phyloP scores from a whole-genome alignment of 2,329 filamentous ascomycete genomes.

The Aureobasidium namibiae region DNA sequence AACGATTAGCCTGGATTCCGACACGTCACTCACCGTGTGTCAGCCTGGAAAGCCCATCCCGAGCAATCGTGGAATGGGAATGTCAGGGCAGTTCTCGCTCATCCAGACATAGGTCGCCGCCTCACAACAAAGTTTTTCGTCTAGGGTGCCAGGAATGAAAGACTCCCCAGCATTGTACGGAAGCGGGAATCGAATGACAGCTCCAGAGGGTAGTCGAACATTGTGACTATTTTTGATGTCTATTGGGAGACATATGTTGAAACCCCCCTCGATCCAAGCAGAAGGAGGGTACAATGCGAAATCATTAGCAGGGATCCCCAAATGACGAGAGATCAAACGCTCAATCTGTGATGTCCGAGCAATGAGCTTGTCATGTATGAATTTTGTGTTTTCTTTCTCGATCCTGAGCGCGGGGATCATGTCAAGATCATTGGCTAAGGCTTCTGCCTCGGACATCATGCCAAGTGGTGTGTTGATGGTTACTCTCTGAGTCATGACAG shows the following conservation, averaged over 20 bases:
- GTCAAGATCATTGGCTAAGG: not conserved
- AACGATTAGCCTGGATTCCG: not conserved
- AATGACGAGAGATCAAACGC: not conserved
- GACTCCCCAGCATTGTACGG: conserved; percentile 24
- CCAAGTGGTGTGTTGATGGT: not conserved
- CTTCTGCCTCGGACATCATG: not conserved
- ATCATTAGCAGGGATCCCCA: not conserved
- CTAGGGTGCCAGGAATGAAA: conserved; percentile 30
- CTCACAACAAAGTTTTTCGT: conserved; percentile 37
- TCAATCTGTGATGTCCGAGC: not conserved
- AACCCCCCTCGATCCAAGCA: conserved; percentile 16
- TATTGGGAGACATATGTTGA: not conserved
- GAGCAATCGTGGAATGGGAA: conserved; percentile 29
- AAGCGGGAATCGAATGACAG: not conserved
- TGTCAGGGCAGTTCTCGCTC: conserved; percentile 28
- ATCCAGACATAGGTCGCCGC: conserved; percentile 35
- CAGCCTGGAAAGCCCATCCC: conserved; percentile 27
- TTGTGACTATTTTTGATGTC: no score
- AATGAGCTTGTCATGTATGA: not conserved
- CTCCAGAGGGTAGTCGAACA: not conserved
- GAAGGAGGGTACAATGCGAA: not conserved
- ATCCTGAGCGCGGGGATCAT: not conserved
- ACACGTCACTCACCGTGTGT: conserved; percentile 5
- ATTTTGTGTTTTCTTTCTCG: not conserved
- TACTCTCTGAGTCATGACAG: no score